A percentile compares a stretch with the other conserved stretches of the same genome.
Conservation (phyloP, 129 eudicot species). For the Flaveria robusta region DNA sequence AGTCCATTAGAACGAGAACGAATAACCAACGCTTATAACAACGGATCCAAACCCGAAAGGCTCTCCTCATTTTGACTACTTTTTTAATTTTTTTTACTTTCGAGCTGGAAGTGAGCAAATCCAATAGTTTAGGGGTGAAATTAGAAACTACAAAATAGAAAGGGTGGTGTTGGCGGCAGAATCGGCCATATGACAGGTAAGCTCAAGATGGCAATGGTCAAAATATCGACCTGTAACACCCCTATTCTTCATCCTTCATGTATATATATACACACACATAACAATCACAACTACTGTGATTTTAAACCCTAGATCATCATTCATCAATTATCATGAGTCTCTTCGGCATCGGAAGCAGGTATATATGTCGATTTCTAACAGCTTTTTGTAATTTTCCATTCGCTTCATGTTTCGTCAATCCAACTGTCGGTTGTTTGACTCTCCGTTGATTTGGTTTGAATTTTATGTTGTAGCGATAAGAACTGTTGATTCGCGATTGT, state of each 20-base stretch:
- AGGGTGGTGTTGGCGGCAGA: conserved; percentile 48
- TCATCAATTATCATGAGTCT: conserved; percentile 54
- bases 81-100: no score
- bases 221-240: conserved; percentile 32
- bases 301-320: conserved; percentile 7
- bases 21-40: no score
- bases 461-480: neutral
- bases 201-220: conserved; percentile 40
- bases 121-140: conserved; percentile 19
- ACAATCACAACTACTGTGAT: neutral
- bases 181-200: conserved; percentile 48
- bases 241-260: conserved; percentile 6
- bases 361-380: neutral
- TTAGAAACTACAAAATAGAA: conserved; percentile 5
- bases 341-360: conserved; percentile 78
- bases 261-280: conserved; percentile 12
- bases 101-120: neutral
- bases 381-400: neutral
- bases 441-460: neutral
- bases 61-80: no score
- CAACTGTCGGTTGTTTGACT: neutral
- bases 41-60: no score
- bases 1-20: no score
- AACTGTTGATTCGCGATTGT: neutral
- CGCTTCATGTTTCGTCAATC: conserved; percentile 6